A percentile compares a stretch with the other conserved stretches of the same genome.
phyloP scores from a whole-genome alignment of 768 basidiomycete species.

The Phanerochaete carnosa region DNA sequence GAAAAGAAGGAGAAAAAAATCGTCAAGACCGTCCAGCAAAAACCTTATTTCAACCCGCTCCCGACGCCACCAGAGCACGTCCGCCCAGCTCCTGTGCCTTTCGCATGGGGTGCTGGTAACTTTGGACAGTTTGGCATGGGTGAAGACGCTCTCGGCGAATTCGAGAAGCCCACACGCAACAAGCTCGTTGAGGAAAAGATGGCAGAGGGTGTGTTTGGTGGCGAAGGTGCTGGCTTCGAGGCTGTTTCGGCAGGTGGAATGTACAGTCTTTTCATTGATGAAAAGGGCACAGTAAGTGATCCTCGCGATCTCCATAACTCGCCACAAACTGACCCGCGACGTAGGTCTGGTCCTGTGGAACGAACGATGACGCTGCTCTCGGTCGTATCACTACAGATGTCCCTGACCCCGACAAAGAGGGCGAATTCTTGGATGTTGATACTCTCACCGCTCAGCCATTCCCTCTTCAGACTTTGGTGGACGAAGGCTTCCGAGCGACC shows the following conservation, averaged over 20 bases:
- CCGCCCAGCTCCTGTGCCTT: constrained; percentile 70
- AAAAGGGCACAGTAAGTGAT: constrained; percentile 80
- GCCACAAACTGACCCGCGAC: neutral
- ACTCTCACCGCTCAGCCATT: constrained; percentile 54
- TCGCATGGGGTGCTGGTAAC: constrained; percentile 90
- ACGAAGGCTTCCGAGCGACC: constrained; percentile 83
- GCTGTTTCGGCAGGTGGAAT: constrained; percentile 80
- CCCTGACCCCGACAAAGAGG: constrained; percentile 56
- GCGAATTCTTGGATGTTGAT: constrained; percentile 51
- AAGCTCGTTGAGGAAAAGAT: constrained; percentile 76
- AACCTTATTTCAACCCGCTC: constrained; percentile 62
- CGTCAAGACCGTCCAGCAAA: neutral
- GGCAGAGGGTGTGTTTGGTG: constrained; percentile 65
- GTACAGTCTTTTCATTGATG: constrained; percentile 86
- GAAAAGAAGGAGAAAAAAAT: constrained; percentile 6
- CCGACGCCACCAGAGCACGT: constrained; percentile 53
- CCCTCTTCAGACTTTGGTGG: constrained; percentile 64
- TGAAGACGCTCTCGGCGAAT: constrained; percentile 65
- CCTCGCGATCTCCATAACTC: constrained; percentile 4
- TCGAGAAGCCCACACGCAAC: constrained; percentile 74
- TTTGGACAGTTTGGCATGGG: constrained; percentile 97
- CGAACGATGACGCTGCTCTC: constrained; percentile 87
- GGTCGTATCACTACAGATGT: constrained; percentile 71
- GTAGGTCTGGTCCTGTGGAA: constrained; percentile 82
- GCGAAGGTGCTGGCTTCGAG: constrained; percentile 75